Evolutionary conservation across 202 grass and related monocot species (phyloP).

Genomic region (Carex arenaria): DNA sequence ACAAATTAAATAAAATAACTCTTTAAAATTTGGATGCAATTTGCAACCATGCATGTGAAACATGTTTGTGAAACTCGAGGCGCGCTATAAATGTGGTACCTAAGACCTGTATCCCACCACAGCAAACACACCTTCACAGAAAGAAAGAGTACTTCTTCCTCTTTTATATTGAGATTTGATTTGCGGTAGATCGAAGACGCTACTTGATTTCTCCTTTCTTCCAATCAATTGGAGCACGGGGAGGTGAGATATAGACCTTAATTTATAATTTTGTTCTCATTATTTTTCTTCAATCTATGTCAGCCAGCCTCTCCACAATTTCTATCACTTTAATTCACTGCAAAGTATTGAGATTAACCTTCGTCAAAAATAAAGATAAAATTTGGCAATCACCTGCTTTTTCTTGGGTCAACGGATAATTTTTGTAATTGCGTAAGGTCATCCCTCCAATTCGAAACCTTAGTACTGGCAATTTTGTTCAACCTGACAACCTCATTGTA

Average conservation of each 20-base stretch:
- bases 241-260: constrained; percentile 11
- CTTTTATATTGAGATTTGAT: constrained; percentile 21
- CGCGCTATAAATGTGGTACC: not conserved
- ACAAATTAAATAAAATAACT: no score
- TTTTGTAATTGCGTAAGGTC: not conserved
- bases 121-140: not conserved
- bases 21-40: not conserved
- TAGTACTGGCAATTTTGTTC: not conserved
- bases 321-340: constrained; percentile 1
- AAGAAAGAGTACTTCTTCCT: not conserved
- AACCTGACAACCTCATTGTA: no score
- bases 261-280: not conserved
- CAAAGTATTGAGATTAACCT: no score
- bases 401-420: not conserved
- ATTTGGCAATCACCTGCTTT: not conserved
- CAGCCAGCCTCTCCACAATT: not conserved
- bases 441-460: constrained; percentile 5
- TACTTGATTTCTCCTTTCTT: constrained; percentile 6
- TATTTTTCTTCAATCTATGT: not conserved
- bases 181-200: not conserved
- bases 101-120: not conserved
- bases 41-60: not conserved
- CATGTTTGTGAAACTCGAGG: not conserved
- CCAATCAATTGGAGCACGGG: not conserved
- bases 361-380: not conserved